A percentile compares a stretch with the other conserved stretches of the same genome.
These are phyloP conservation scores for Penicillium sp. DNA, from an alignment of 2,329 filamentous ascomycete genomes.

Conservation along the genomic window DNA sequence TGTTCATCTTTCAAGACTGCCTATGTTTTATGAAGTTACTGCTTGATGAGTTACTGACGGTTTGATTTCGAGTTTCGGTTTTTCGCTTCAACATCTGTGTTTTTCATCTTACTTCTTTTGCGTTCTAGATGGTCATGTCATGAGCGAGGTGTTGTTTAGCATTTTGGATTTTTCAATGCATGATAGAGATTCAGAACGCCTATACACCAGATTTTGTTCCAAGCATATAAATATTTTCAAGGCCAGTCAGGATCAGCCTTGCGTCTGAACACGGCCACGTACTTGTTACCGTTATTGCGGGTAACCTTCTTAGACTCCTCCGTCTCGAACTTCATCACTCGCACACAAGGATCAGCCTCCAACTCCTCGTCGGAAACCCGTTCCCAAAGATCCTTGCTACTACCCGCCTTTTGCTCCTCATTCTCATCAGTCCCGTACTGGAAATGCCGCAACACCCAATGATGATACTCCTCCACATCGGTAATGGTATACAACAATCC, in stretches of 20 bases:
- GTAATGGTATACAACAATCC: conserved; percentile 95
- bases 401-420: conserved; percentile 62
- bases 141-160: conserved; percentile 11
- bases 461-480: conserved; percentile 87
- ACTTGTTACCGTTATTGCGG: conserved; percentile 85
- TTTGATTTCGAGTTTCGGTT: conserved; percentile 13
- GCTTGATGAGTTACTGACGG: conserved; percentile 12
- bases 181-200: conserved; percentile 13
- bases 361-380: conserved; percentile 57
- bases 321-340: conserved; percentile 67
- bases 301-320: conserved; percentile 97
- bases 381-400: conserved; percentile 61
- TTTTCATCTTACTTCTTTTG: conserved; percentile 2
- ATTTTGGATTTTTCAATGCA: conserved; percentile 16
- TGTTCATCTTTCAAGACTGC: conserved; percentile 1
- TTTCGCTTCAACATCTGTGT: conserved; percentile 7
- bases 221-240: conserved; percentile 1
- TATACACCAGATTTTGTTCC: conserved; percentile 10
- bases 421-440: conserved; percentile 57
- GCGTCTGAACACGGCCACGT: conserved; percentile 80
- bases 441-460: conserved; percentile 90
- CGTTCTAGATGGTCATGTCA: not conserved
- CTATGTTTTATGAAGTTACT: conserved; percentile 13
- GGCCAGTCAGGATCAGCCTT: conserved; percentile 72
- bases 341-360: conserved; percentile 55